Conservation (phyloP, 2,329 filamentous ascomycete species). For the Fusarium miscanthi region DNA sequence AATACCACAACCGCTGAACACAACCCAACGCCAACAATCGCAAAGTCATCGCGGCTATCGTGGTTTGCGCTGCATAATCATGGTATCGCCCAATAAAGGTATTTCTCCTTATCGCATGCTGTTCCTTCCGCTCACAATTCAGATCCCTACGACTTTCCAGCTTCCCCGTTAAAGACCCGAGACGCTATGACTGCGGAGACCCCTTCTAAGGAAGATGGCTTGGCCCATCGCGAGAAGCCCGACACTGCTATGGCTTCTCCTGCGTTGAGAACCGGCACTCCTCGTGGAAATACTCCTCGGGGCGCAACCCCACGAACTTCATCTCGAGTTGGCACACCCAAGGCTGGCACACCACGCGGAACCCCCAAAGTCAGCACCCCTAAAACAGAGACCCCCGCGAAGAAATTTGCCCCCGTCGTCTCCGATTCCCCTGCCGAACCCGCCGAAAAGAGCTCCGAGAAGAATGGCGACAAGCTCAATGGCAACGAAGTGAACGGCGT, state of each 20-base stretch:
- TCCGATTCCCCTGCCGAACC: not conserved
- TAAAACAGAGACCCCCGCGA: constrained; percentile 21
- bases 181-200: constrained; percentile 20
- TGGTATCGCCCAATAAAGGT: constrained; percentile 31
- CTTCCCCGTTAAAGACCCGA: constrained; percentile 28
- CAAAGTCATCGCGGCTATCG: constrained; percentile 21
- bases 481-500: constrained; percentile 1
- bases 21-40: constrained; percentile 1
- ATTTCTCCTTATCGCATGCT: not conserved
- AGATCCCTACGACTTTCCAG: constrained; percentile 44
- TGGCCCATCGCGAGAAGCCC: constrained; percentile 29
- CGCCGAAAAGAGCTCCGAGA: not conserved
- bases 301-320: constrained; percentile 13
- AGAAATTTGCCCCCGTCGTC: not conserved
- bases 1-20: constrained; percentile 25
- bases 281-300: constrained; percentile 16
- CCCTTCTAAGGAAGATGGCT: constrained; percentile 28
- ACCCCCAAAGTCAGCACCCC: constrained; percentile 20
- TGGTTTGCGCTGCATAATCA: not conserved
- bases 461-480: not conserved
- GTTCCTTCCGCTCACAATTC: constrained; percentile 6
- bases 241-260: constrained; percentile 24
- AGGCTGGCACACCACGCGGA: constrained; percentile 15
- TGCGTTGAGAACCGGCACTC: constrained; percentile 13
- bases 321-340: not conserved